Conservation (phyloP, 345 rosid genomes). For the Eucalyptus cloeziana region DNA sequence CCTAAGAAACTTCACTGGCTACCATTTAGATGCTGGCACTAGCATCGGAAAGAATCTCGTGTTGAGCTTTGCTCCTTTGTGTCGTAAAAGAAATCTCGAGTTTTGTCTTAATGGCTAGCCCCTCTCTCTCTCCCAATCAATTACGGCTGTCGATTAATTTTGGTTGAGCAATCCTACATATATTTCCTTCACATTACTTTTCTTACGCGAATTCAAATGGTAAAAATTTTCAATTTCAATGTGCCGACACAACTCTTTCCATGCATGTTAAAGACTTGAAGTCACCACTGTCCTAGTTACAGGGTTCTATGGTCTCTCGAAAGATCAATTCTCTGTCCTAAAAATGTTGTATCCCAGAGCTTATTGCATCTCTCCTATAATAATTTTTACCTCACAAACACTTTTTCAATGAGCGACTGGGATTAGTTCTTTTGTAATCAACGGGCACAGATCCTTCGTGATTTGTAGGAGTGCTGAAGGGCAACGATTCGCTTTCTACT, state of each 20-base stretch:
- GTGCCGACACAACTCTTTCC: neutral
- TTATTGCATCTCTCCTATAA: neutral
- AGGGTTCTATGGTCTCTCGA: neutral
- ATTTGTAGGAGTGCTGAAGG: neutral
- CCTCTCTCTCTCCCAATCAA: neutral
- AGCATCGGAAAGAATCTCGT: too few relatives aligned
- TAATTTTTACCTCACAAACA: neutral
- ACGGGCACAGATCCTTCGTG: rapidly evolving
- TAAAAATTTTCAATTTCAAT: neutral
- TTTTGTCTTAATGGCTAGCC: neutral
- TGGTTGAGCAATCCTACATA: too few relatives aligned
- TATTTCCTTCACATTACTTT: neutral
- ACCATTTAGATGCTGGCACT: neutral
- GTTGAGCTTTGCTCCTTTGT: rapidly evolving
- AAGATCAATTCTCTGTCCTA: rapidly evolving
- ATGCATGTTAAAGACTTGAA: neutral
- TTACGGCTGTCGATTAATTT: neutral
- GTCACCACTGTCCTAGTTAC: too few relatives aligned
- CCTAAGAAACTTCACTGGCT: neutral
- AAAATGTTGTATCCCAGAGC: neutral
- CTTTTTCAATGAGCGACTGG: rapidly evolving
- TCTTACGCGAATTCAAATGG: neutral
- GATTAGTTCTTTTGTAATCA: neutral
- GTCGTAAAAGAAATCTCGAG: neutral
- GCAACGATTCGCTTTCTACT: neutral